phyloP scores from a whole-genome alignment of 2,329 filamentous ascomycete species.

The Spiromastix sp. region DNA sequence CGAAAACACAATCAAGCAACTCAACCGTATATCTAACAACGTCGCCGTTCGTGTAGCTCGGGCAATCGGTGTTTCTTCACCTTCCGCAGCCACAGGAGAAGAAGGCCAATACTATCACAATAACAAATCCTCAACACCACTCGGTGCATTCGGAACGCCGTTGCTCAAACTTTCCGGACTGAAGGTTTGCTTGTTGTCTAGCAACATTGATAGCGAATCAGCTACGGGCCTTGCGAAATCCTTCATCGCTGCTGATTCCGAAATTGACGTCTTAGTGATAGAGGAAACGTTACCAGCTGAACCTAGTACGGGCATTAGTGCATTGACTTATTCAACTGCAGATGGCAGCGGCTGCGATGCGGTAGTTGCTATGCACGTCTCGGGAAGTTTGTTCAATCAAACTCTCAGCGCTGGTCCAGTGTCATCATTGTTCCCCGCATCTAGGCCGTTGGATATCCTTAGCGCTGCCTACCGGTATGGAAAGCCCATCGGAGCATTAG shows the following conservation, averaged over 20 bases:
- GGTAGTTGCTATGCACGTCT: constrained; percentile 49
- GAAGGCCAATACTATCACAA: constrained; percentile 58
- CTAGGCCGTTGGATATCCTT: constrained; percentile 54
- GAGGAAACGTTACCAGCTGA: constrained; percentile 54
- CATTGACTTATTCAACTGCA: constrained; percentile 54
- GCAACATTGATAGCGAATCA: too few species aligned
- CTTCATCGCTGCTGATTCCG: constrained; percentile 30
- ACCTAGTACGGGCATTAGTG: too few species aligned
- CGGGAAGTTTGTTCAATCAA: too few species aligned
- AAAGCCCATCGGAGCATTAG: constrained; percentile 57
- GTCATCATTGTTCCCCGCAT: constrained; percentile 52
- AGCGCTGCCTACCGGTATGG: constrained; percentile 56
- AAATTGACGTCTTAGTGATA: constrained; percentile 50
- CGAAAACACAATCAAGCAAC: constrained; percentile 55
- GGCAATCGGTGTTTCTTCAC: constrained; percentile 52
- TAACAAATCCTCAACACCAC: constrained; percentile 54
- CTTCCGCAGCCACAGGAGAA: constrained; percentile 45
- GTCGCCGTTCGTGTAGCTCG: constrained; percentile 54
- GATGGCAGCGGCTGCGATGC: constrained; percentile 40
- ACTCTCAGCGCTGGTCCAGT: constrained; percentile 19
- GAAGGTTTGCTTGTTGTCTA: constrained; percentile 53
- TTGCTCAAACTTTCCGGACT: constrained; percentile 53
- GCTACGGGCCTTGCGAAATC: constrained; percentile 41
- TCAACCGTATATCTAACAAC: constrained; percentile 59
- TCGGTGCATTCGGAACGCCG: constrained; percentile 49